Conservation (phyloP, 2,329 filamentous ascomycete species). For the Monosporascus ibericus region DNA sequence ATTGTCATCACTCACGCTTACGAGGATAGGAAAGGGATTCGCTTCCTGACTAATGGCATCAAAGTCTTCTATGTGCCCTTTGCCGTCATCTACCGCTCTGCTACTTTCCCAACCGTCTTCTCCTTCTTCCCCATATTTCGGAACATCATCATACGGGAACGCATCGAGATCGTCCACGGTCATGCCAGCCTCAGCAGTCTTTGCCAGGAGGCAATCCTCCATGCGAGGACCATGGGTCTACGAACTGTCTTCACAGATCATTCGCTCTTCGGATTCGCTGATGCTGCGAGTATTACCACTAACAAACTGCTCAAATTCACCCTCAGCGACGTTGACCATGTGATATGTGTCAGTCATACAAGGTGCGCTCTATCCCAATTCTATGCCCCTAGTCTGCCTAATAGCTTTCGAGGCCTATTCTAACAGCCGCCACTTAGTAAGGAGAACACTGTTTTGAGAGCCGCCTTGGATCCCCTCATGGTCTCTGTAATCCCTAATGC, state of each 20-base stretch:
- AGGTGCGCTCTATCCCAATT: slow-evolving; percentile 54
- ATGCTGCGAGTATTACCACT: slow-evolving; percentile 89
- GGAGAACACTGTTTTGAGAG: slow-evolving; percentile 92
- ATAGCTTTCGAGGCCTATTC: slow-evolving; percentile 13
- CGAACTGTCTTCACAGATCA: slow-evolving; percentile 97
- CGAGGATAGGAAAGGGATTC: slow-evolving; percentile 80
- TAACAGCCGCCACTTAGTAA: slow-evolving; percentile 53
- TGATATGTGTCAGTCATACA: slow-evolving; percentile 96
- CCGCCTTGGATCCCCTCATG: slow-evolving; percentile 91
- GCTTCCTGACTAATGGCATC: slow-evolving; percentile 93
- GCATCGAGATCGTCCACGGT: slow-evolving; percentile 96
- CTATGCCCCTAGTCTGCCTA: slow-evolving; percentile 2
- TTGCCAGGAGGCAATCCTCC: slow-evolving; percentile 90
- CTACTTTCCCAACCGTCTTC: slow-evolving; percentile 94
- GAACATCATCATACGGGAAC: slow-evolving; percentile 89
- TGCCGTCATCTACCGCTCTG: slow-evolving; percentile 87
- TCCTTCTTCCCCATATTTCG: slow-evolving; percentile 98
- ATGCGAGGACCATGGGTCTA: slow-evolving; percentile 92
- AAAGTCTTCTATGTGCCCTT: slow-evolving; percentile 99
- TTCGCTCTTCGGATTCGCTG: slow-evolving; percentile 93
- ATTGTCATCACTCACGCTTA: slow-evolving; percentile 97
- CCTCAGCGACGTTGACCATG: slow-evolving; percentile 93
- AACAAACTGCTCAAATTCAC: slow-evolving; percentile 97
- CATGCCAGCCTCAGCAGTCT: slow-evolving; percentile 89
- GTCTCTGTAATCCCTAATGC: slow-evolving; percentile 98